A percentile compares a stretch with the other conserved stretches of the same genome.
These are phyloP conservation scores for Solanum piurae DNA, from an alignment of 257 asterid species.

Conservation along the genomic window DNA sequence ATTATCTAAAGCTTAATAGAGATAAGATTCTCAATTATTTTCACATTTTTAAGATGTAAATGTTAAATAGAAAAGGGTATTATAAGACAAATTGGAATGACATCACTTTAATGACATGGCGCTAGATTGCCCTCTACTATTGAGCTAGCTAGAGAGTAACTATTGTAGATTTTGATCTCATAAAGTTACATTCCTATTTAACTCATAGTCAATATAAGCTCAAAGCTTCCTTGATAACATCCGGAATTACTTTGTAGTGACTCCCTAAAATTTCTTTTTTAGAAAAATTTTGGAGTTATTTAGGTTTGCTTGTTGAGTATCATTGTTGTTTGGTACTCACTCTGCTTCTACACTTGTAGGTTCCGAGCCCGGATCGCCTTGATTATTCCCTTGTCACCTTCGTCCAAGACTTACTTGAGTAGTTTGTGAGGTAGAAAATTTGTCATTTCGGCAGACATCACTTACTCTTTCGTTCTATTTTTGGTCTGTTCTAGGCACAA, in stretches of 20 bases:
- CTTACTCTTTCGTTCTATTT: no score
- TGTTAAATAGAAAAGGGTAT: no score
- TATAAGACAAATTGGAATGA: no score
- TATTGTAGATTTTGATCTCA: neutral
- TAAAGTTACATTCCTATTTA: neutral
- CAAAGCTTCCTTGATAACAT: neutral
- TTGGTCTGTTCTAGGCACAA: no score
- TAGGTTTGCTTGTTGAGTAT: no score
- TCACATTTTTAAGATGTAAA: neutral
- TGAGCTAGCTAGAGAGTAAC: neutral
- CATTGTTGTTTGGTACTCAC: no score
- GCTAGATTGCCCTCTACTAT: neutral
- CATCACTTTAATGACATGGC: neutral
- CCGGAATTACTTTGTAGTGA: neutral
- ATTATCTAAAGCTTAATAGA: neutral
- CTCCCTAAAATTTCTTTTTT: neutral
- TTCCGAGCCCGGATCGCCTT: no score
- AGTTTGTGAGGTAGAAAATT: no score
- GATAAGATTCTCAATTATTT: neutral
- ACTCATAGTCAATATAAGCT: neutral
- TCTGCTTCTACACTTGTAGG: no score
- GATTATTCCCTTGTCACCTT: no score
- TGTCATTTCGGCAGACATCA: no score
- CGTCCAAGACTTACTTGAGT: no score
- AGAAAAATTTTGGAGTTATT: neutral